These are phyloP conservation scores for Boletus pseudo-olivaceus DNA, from an alignment of 768 basidiomycete genomes.

Conservation along the genomic window DNA sequence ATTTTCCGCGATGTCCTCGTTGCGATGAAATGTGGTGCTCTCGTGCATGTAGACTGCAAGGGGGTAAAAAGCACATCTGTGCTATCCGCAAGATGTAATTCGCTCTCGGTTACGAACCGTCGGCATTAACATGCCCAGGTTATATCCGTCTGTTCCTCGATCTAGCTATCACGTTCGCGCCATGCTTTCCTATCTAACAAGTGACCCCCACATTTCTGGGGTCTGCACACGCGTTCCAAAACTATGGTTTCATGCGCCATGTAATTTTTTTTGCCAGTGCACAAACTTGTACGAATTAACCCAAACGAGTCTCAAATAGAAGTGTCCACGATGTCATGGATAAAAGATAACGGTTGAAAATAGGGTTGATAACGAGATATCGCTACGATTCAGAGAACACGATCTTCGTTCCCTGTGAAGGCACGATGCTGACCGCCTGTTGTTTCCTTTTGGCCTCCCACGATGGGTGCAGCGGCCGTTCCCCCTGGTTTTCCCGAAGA, in stretches of 20 bases:
- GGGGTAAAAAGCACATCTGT: slow-evolving; percentile 52
- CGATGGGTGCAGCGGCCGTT: slow-evolving; percentile 75
- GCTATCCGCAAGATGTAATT: slow-evolving; percentile 12
- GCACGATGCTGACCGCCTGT: slow-evolving; percentile 60
- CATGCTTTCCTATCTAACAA: neutral
- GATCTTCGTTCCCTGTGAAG: slow-evolving; percentile 84
- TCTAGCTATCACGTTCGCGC: neutral
- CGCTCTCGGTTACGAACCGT: neutral
- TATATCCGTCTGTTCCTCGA: neutral
- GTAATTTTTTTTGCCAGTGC: neutral
- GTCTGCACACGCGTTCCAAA: neutral
- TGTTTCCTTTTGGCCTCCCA: slow-evolving; percentile 92
- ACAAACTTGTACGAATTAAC: neutral
- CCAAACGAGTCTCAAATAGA: neutral
- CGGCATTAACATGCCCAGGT: neutral
- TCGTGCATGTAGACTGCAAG: slow-evolving; percentile 52
- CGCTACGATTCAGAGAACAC: slow-evolving; percentile 38
- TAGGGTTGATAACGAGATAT: neutral
- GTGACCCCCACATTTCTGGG: neutral
- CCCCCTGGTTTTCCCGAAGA: slow-evolving; percentile 6
- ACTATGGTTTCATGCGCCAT: neutral
- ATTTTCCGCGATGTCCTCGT: slow-evolving; percentile 60
- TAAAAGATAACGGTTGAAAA: neutral
- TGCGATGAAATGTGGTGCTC: slow-evolving; percentile 65
- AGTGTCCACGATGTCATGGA: neutral